Evolutionary conservation across 2,329 filamentous ascomycete species (phyloP).

Genomic region (Fusarium nurragi): DNA sequence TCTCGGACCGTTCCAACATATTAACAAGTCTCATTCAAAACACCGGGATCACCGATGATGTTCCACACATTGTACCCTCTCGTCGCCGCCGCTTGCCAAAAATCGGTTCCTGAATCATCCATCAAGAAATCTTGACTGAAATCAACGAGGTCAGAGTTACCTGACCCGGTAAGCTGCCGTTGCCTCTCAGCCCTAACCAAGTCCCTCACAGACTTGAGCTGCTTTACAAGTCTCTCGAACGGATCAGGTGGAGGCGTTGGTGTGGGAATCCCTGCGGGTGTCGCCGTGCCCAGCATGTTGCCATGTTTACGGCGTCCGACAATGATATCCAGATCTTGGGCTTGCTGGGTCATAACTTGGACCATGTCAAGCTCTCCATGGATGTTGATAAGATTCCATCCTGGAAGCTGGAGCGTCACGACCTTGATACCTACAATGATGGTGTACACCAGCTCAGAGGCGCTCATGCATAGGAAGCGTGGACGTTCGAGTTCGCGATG

Average conservation of each 20-base stretch:
- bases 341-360: slow-evolving; percentile 43
- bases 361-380: slow-evolving; percentile 49
- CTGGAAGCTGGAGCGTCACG: slow-evolving; percentile 56
- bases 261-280: slow-evolving; percentile 9
- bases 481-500: slow-evolving; percentile 49
- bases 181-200: slow-evolving; percentile 47
- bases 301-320: slow-evolving; percentile 45
- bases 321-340: slow-evolving; percentile 45
- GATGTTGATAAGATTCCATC: slow-evolving; percentile 56
- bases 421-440: slow-evolving; percentile 59
- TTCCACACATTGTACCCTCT: slow-evolving; percentile 42
- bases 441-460: slow-evolving; percentile 59
- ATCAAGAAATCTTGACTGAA: slow-evolving; percentile 38
- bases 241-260: slow-evolving; percentile 44
- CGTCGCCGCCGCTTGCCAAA: slow-evolving; percentile 42
- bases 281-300: slow-evolving; percentile 26
- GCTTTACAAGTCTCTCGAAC: slow-evolving; percentile 46
- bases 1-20: neutral
- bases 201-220: slow-evolving; percentile 46
- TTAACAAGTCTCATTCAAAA: slow-evolving; percentile 34
- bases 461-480: slow-evolving; percentile 55
- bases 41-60: slow-evolving; percentile 42
- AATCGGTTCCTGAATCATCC: slow-evolving; percentile 39
- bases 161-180: slow-evolving; percentile 37
- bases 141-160: slow-evolving; percentile 28